Evolutionary conservation across 1,284 basidiomycete species (phyloP).

Genomic region (Athelia sp.): DNA sequence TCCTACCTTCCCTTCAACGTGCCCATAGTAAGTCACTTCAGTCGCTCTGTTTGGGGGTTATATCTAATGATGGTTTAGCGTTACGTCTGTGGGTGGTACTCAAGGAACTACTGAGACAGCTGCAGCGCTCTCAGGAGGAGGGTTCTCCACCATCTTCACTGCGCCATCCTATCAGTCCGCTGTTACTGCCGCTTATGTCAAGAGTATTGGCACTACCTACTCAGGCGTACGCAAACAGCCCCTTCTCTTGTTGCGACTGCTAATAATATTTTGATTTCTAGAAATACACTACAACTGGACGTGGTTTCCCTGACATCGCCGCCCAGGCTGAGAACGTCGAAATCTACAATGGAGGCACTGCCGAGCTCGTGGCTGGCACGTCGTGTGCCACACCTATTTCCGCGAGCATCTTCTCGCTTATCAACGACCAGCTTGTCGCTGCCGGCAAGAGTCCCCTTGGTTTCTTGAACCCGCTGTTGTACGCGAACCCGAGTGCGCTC

Average conservation of each 20-base stretch:
- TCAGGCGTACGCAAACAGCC: background rate
- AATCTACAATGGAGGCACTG: conserved; percentile 20
- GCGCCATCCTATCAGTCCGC: background rate
- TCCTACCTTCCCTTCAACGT: conserved; percentile 41
- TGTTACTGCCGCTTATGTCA: background rate
- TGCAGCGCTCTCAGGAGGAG: conserved; percentile 21
- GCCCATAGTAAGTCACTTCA: conserved; percentile 19
- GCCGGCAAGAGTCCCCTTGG: conserved; percentile 38
- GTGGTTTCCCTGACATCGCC: conserved; percentile 32
- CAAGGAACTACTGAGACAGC: conserved; percentile 28
- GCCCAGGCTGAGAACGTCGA: conserved; percentile 26
- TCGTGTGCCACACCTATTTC: conserved; percentile 50
- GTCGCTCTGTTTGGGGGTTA: background rate
- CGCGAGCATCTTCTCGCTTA: conserved; percentile 43
- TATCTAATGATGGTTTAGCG: conserved; percentile 9
- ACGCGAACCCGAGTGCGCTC: conserved; percentile 28
- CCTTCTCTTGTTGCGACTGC: conserved; percentile 5
- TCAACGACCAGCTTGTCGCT: conserved; percentile 48
- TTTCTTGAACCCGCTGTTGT: conserved; percentile 47
- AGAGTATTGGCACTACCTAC: background rate
- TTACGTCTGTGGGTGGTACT: conserved; percentile 32
- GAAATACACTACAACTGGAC: conserved; percentile 15
- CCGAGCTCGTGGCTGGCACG: conserved; percentile 40
- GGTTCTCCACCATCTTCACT: background rate
- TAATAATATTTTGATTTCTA: too few relatives aligned